Base-by-base conservation (phyloP, 805 yeast species). In the Teunomyces kruisii region DNA sequence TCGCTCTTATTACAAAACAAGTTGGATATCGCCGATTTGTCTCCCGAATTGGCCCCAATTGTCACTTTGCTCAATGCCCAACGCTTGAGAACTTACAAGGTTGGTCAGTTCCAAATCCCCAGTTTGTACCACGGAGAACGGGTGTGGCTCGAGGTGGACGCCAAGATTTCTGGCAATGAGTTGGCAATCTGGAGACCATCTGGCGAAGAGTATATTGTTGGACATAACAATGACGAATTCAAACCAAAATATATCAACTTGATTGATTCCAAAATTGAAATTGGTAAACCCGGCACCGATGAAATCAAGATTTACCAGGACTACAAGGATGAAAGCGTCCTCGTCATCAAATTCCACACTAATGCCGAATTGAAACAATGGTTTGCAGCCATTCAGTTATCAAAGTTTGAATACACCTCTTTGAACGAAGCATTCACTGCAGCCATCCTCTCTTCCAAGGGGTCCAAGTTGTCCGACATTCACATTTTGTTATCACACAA, bases 31-130 rank as follows among this genome's bases (percentile, higher is more conserved):
- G 62, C 61, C 22, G 56, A 54, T 26, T 56, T 70, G 29, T 86
- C 90, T 0, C 79, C 79, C 12, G 92, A 87, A 57, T 70, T 88
- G 58, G 64, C 80, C 12, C 95, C 96, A 0, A 75, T 86, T 9
- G 77, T 88, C 31, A 83, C 88, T 15, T 71, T 88, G 51, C 70
- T 86, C 44, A 78, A 79, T 38, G 82, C 90, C 14, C 96, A 88
- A 57, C 80, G 80, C 49, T 74, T 80, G 17, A 73, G 96, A 39
- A 71, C 79, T 6, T 88, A 88, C 61, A 72, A 69, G 37, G 78
- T 74, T 42, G 86, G 87, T 15, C 64, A 65, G 3, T 55, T 76
- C 72, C 58, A 54, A 63, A 66, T 62, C 27, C 55, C 57, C n/a
- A 58, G 55, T 14, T 45, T 54, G 15, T 48, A 50, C 6, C 46